These are phyloP conservation scores for Xanthoconium separans DNA, from an alignment of 1,284 basidiomycete genomes.

Conservation along the genomic window DNA sequence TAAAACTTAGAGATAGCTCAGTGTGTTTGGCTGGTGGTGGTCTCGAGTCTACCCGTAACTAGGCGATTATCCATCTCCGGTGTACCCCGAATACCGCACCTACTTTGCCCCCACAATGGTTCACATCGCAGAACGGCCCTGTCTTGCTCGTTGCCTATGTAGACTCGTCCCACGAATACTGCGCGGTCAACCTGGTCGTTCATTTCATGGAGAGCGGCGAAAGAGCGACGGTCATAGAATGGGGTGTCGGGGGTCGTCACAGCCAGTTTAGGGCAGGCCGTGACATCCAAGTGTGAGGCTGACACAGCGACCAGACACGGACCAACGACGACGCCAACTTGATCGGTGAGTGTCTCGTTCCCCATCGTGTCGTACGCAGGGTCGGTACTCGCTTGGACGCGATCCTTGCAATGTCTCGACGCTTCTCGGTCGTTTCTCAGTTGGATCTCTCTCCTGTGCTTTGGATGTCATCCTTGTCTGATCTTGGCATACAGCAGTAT, in stretches of 20 bases:
- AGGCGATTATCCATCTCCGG: no score
- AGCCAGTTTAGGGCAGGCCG: slow-evolving; percentile 28
- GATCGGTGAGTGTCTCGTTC: slow-evolving; percentile 38
- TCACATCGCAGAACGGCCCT: no score
- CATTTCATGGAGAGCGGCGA: background rate
- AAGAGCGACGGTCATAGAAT: background rate
- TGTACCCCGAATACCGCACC: slow-evolving; percentile 22
- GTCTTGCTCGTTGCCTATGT: background rate
- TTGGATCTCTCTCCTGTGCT: slow-evolving; percentile 23
- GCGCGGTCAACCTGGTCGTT: no score
- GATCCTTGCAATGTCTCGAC: background rate
- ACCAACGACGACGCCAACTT: slow-evolving; percentile 24
- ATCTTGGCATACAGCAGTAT: slow-evolving; percentile 26
- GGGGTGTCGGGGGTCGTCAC: slow-evolving; percentile 21
- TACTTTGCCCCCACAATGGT: background rate
- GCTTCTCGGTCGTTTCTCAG: slow-evolving; percentile 5
- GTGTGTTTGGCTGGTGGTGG: no score
- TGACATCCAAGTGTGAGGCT: background rate
- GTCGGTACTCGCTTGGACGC: background rate
- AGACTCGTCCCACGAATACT: no score
- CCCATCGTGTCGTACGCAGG: background rate
- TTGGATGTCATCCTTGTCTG: slow-evolving; percentile 24
- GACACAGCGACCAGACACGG: slow-evolving; percentile 4
- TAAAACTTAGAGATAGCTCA: no score
- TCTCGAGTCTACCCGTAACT: no score